phyloP scores from a whole-genome alignment of 2,329 filamentous ascomycete genomes.

The Aspergillus phoenicis region DNA sequence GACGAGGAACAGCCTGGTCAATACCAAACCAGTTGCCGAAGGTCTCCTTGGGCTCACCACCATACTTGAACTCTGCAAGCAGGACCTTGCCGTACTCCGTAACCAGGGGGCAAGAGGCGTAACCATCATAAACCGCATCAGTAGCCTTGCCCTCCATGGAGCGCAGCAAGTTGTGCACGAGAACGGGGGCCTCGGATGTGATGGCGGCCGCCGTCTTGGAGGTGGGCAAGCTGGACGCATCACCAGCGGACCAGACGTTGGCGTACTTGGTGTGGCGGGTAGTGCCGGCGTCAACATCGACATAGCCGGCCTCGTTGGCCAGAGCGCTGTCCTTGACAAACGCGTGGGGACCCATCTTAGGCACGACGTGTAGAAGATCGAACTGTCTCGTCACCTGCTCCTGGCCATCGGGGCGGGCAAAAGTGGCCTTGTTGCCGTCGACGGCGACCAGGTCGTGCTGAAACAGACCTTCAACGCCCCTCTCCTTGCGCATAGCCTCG shows the following conservation, averaged over 20 bases:
- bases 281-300: conserved; percentile 60
- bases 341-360: conserved; percentile 61
- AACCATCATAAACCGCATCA: conserved; percentile 55
- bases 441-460: conserved; percentile 59
- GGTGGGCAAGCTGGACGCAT: conserved; percentile 62
- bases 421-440: conserved; percentile 57
- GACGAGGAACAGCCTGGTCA: conserved; percentile 59
- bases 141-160: conserved; percentile 50
- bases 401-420: conserved; percentile 49
- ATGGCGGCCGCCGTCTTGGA: conserved; percentile 60
- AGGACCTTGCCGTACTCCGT: conserved; percentile 65
- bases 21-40: conserved; percentile 59
- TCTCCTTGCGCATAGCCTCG: conserved; percentile 56
- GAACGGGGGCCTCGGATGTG: conserved; percentile 54
- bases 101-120: conserved; percentile 58
- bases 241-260: conserved; percentile 63
- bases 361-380: conserved; percentile 60
- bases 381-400: conserved; percentile 52
- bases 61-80: conserved; percentile 68
- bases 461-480: conserved; percentile 61
- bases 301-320: conserved; percentile 59
- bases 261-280: conserved; percentile 56
- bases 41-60: conserved; percentile 64
- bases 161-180: conserved; percentile 54
- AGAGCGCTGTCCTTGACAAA: conserved; percentile 58